These are phyloP conservation scores for Arthrinium phaeospermum DNA, from an alignment of 2,329 filamentous ascomycete species.

Conservation along the genomic window DNA sequence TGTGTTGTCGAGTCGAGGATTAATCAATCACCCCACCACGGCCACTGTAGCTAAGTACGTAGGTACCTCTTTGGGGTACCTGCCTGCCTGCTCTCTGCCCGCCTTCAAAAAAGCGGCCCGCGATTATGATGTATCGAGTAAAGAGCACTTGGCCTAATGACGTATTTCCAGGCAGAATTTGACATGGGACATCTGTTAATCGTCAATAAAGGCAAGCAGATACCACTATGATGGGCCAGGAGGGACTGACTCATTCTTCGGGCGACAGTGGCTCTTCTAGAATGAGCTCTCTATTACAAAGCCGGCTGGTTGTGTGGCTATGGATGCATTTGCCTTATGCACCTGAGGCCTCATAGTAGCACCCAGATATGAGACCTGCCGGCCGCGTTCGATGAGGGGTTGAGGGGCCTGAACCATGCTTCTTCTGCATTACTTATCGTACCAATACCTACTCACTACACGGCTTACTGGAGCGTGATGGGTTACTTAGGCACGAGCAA, in stretches of 20 bases:
- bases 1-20: constrained; percentile 17
- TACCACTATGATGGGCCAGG: background rate
- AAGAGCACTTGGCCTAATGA: background rate
- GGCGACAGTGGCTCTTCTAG: background rate
- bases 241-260: background rate
- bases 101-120: constrained; percentile 5
- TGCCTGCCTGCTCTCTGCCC: constrained; percentile 1
- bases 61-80: background rate
- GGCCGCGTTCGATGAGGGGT: background rate
- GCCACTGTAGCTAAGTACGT: background rate
- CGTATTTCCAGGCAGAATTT: background rate
- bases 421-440: background rate
- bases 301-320: background rate
- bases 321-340: background rate
- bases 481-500: background rate
- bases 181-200: background rate
- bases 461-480: background rate
- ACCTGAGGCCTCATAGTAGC: background rate
- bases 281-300: background rate
- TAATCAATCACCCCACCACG: constrained; percentile 9
- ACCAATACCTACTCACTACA: background rate
- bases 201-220: background rate
- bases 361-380: background rate
- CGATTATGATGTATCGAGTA: constrained; percentile 2
- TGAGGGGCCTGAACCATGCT: background rate